Evolutionary conservation across 2,329 filamentous ascomycete genomes (phyloP).

Genomic region (Pestalotiopsis sp.): DNA sequence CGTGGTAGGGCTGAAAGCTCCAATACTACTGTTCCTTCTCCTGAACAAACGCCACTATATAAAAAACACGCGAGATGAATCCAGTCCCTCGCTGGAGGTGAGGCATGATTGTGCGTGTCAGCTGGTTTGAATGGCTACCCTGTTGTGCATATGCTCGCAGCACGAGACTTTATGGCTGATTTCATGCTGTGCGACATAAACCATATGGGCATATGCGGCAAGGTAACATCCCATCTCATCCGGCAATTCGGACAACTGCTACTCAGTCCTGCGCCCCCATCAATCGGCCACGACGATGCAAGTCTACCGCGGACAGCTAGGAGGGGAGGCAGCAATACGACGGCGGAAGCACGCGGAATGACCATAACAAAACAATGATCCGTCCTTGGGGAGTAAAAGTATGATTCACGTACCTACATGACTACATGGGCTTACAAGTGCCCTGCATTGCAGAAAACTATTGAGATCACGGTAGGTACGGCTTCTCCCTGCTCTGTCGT

Average conservation of each 20-base stretch:
- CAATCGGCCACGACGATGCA: not conserved
- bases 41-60: not conserved
- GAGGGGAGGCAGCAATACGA: not conserved
- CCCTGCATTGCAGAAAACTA: not conserved
- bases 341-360: not conserved
- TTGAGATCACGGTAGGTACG: not conserved
- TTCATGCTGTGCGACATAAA: slow-evolving; percentile 3
- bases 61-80: not conserved
- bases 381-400: not conserved
- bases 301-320: not conserved
- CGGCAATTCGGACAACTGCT: not conserved
- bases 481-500: not conserved
- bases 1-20: slow-evolving; percentile 11
- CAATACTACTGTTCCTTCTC: not conserved
- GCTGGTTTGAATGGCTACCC: not conserved
- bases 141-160: not conserved
- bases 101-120: not conserved
- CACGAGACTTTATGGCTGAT: not conserved
- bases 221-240: not conserved
- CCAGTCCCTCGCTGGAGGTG: not conserved
- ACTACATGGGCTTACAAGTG: not conserved
- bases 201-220: slow-evolving; percentile 10
- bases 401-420: not conserved
- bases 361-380: not conserved
- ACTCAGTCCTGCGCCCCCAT: too few relatives aligned